These are phyloP conservation scores for Serpula lacrymans DNA, from an alignment of 768 basidiomycete genomes.

Conservation along the genomic window DNA sequence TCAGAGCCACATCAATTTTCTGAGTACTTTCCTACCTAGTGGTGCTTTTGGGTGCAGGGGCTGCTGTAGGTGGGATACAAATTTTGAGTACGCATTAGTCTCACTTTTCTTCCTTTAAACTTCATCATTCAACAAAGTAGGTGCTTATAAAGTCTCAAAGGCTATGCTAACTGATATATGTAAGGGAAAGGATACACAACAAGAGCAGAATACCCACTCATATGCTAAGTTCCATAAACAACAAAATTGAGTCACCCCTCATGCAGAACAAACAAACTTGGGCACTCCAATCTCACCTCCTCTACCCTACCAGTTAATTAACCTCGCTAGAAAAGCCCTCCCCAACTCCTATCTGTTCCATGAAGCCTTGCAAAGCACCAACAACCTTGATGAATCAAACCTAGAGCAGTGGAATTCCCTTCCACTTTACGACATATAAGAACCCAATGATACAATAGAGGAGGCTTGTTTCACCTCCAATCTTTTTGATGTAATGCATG, in stretches of 20 bases:
- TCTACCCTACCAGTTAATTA: background rate
- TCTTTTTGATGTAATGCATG: slow-evolving; percentile 5
- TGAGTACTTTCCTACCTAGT: background rate
- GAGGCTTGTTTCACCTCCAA: slow-evolving; percentile 1
- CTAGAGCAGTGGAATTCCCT: too few species aligned
- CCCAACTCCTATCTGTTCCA: too few species aligned
- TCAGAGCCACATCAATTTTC: background rate
- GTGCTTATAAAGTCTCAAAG: background rate
- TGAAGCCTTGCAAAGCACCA: too few species aligned
- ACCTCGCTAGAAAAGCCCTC: too few species aligned
- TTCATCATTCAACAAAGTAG: background rate
- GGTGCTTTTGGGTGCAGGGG: background rate
- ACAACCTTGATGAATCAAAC: too few species aligned
- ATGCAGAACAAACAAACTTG: too few species aligned
- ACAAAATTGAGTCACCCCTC: background rate
- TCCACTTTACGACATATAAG: too few species aligned
- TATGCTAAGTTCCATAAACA: background rate
- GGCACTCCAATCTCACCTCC: background rate
- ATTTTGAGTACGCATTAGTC: background rate
- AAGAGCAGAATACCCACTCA: background rate
- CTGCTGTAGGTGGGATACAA: background rate
- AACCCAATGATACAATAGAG: too few species aligned
- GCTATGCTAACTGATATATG: background rate
- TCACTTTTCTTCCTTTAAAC: background rate
- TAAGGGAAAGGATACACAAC: background rate